Evolutionary conservation across 2,329 filamentous ascomycete genomes (phyloP), one percentile per base, ranked within the genome.

Genomic region (Phyllosticta capitalensis): DNA sequence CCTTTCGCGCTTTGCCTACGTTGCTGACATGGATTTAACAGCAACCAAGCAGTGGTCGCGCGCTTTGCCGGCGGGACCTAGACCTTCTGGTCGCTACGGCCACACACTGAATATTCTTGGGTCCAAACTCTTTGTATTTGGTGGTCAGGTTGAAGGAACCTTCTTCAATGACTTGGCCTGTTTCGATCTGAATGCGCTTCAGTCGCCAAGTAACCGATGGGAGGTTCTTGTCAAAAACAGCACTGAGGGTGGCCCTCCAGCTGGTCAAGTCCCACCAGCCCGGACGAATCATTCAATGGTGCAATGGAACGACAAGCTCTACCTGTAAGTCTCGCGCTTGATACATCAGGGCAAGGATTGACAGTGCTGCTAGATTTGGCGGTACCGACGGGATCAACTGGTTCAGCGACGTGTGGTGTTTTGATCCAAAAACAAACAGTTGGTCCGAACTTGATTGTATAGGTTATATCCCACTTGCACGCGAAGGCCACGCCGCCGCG

Each of bases 381-480:
- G 94, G 94, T 63, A 99, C 94, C 1, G 96, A 99, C 70, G 94
- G 94, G 49, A 84, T 92, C 59, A 86, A 89, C 68, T 99, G 94
- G 95, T 99, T 97, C 77, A 99, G 97, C 72, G 94, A 99, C 71
- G 94, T 99, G 54, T 99, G 94, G 94, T 90, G 87, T 56, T 99
- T 94, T 71, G 92, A 96, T 67, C 89, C 92, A 7, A 81, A 85
- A 59, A 77, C 83, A 52, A 96, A 96, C 72, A 77, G 81, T 59
- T 99, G 94, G 94, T 77, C 84, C 9, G 88, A 95, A 70, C 81
- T 96, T 59, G 92, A 97, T 69, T 99, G 94, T 71, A 96, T 97
- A 68, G 94, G 94, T 38, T 99, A 96, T 72, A 97, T 99, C 61
- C 94, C 95, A 1, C 87, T 91, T 1, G 87, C 92, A 19, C 85